A percentile compares a stretch with the other conserved stretches of the same genome.
Evolutionary conservation across 371 early-diverging fungal species (phyloP).

Genomic region (Syncephalastrum sp.): DNA sequence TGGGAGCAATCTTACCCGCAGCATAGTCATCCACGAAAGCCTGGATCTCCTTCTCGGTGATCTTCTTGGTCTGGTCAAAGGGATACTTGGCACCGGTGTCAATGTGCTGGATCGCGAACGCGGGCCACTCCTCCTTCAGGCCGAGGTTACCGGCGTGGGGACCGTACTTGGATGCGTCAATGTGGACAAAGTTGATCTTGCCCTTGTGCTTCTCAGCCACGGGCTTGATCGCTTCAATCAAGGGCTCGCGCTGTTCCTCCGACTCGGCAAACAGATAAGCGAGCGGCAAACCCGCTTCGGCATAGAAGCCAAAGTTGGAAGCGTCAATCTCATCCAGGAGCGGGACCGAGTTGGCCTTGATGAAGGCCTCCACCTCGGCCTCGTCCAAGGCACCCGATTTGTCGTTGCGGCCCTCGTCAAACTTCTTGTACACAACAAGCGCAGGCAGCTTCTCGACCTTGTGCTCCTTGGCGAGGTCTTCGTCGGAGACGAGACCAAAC

Average conservation of each 20-base stretch:
- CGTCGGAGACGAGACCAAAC: constrained; percentile 79
- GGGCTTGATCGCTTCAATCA: constrained; percentile 56
- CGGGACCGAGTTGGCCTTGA: constrained; percentile 79
- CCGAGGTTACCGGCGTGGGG: constrained; percentile 82
- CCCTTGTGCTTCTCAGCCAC: constrained; percentile 88
- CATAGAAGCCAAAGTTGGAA: constrained; percentile 83
- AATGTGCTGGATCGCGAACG: constrained; percentile 84
- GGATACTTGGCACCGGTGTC: constrained; percentile 78
- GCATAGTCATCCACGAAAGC: constrained; percentile 67
- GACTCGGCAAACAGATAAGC: constrained; percentile 82
- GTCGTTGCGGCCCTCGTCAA: constrained; percentile 81
- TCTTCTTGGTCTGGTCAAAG: constrained; percentile 63
- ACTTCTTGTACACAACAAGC: constrained; percentile 84
- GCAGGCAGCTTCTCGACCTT: constrained; percentile 57
- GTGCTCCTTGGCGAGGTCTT: constrained; percentile 43
- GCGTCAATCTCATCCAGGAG: constrained; percentile 88
- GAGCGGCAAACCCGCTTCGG: constrained; percentile 81
- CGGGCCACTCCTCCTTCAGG: constrained; percentile 88
- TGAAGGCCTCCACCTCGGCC: constrained; percentile 64
- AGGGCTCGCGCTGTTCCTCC: constrained; percentile 56
- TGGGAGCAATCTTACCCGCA: constrained; percentile 72
- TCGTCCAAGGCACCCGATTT: constrained; percentile 49
- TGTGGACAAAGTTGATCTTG: constrained; percentile 82
- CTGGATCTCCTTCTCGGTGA: constrained; percentile 58
- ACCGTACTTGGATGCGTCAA: constrained; percentile 84